Base-by-base conservation (phyloP, 352 stramenopile genomes). In the Globisporangium solare region DNA sequence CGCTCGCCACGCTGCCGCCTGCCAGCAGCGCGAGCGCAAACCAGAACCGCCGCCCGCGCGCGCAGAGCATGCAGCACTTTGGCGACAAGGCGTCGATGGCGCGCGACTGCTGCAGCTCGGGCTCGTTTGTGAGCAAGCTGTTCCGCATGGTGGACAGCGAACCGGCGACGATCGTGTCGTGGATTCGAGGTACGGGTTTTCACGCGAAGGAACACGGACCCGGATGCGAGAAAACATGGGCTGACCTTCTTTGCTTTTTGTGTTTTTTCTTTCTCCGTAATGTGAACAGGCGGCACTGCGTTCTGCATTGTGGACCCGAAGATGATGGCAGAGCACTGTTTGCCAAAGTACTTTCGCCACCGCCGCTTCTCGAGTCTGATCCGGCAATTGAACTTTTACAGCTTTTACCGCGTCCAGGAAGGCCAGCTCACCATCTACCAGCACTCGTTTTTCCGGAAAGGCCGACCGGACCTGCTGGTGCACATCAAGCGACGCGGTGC, bases 341-440 rank as follows among this genome's bases (percentile, higher is more conserved):
- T 96, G 21, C 88, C 88, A 41, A 95, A 95, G 71, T 96, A 96
- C 68, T 96, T 96, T 58, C 86, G 88, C 51, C 88, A 96, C 65
- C 80, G 83, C 3, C 78, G 88, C 21, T 95, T 96, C 57, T 93
- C 88, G 39, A 92, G 79, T 55, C 65, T 96, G 18, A 94, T 96
- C 56, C 88, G 88, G 11, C 88, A 96, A 76, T 68, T 96, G 51
- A 96, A 96, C 66, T 96, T 95, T 56, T 96, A 96, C 84, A 93
- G 81, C 69, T 96, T 96, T 50, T 95, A 95, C 67, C 88, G 89
- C 46, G 86, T 96, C 49, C 86, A 89, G 55, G 83, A 93, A 59
- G 83, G 83, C 12, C 82, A 90, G 64, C 64, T 90, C 40, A 89
- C 83, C 6, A 93, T 93, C 53, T 93, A 93, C 68, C 83, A 93